Evolutionary conservation across 2,329 filamentous ascomycete species (phyloP), one percentile per base, ranked within the genome.

Genomic region (Colletotrichum musicola): DNA sequence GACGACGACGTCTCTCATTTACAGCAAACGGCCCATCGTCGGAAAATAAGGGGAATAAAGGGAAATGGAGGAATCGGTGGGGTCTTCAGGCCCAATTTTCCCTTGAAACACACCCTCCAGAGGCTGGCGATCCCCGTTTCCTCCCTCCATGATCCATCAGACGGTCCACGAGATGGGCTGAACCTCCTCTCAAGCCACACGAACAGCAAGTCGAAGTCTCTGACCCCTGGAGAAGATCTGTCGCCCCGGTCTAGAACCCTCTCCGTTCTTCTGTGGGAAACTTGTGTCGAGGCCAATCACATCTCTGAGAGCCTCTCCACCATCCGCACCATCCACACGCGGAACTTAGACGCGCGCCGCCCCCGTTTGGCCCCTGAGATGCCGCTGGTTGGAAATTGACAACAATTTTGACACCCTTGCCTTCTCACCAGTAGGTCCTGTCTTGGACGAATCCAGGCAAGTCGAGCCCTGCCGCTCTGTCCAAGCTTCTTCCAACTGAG

Each of bases 371-470:
- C 44, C 44, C 62, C 62, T 60, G 56, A 65, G 20, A 30, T 46
- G 54, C 50, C 42, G 49, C 22, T 25, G 10, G 62, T 69, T 61
- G 42, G 65, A 61, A 30, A 65, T 66, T 61, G 56, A 69, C 56
- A 61, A 20, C 56, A 56, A 22, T 51, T 44, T 35, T 46, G 66
- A 56, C 44, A 46, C 62, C 62, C 40, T 47, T 68, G 44, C 49
- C 6, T 55, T n/a, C 27, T 55, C n/a, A 51, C 50, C 30, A 40
- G 25, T 50, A 35, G 10, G 35, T 65, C 65, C 14, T 51, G 38
- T 51, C 49, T 68, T 51, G 62, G 51, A 55, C 65, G 25, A 50
- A 22, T 18, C 14, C 25, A 18, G 54, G 7, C 35, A 40, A 54
- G 18, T 55, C 55, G 35, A 44, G 14, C 61, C 62, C 49, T 20